Conservation (phyloP, 176 grass and related monocot species). For the Rhynchospora pubera region DNA sequence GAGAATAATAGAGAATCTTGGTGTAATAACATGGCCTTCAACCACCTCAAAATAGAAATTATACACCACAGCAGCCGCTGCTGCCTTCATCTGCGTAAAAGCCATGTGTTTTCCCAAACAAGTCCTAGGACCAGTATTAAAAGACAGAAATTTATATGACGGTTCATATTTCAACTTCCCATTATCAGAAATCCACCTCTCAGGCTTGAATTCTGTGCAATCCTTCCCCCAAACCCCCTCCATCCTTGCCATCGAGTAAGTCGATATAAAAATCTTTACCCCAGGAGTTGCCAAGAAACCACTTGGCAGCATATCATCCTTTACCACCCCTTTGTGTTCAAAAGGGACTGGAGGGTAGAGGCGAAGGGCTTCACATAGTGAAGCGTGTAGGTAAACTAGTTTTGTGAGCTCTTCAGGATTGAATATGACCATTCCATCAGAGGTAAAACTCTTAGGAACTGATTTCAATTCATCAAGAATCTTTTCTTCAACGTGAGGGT, state of each 20-base stretch:
- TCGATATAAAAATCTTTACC: conserved; percentile 48
- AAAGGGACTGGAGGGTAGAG: conserved; percentile 77
- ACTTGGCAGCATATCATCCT: conserved; percentile 56
- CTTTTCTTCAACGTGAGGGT: conserved; percentile 44
- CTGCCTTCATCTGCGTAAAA: conserved; percentile 68
- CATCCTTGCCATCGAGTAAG: conserved; percentile 67
- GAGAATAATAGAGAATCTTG: conserved; percentile 80
- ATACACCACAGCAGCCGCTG: conserved; percentile 43
- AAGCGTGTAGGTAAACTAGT: conserved; percentile 62
- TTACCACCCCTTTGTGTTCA: conserved; percentile 62
- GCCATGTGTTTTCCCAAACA: conserved; percentile 82
- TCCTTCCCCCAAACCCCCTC: conserved; percentile 72
- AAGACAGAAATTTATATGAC: conserved; percentile 78
- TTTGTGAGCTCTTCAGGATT: conserved; percentile 36
- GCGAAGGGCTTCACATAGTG: conserved; percentile 56
- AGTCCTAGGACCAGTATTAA: conserved; percentile 74
- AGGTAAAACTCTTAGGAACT: not conserved
- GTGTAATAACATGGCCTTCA: conserved; percentile 43
- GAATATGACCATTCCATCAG: conserved; percentile 29
- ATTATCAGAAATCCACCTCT: conserved; percentile 51
- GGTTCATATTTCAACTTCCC: conserved; percentile 61
- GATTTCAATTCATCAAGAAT: conserved; percentile 54
- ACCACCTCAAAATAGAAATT: conserved; percentile 53
- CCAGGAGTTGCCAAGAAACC: conserved; percentile 36
- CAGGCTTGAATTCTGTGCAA: conserved; percentile 67